Evolutionary conservation across 768 basidiomycete genomes (phyloP).

Genomic region (Amanita phalloides): DNA sequence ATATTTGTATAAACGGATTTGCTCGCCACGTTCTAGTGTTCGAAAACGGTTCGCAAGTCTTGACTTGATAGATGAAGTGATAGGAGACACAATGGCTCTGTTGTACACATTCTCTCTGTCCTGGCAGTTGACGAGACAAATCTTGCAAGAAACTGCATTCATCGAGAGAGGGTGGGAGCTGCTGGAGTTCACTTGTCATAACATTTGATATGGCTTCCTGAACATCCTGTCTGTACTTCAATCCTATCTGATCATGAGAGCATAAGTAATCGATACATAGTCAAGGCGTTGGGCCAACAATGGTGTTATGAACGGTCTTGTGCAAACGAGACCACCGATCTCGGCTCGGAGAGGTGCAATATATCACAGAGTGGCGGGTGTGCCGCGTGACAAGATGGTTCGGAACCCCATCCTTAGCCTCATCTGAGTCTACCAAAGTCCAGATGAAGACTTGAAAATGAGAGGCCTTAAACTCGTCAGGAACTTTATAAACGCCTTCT

Average conservation of each 20-base stretch:
- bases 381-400: conserved; percentile 5
- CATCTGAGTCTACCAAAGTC: conserved; percentile 12
- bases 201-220: background rate
- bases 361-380: conserved; percentile 9
- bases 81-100: conserved; percentile 7
- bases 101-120: conserved; percentile 7
- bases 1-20: conserved; percentile 10
- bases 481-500: conserved; percentile 11
- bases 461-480: conserved; percentile 4
- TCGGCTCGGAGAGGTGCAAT: too few relatives aligned
- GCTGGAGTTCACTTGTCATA: conserved; percentile 1
- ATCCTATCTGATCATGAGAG: too few relatives aligned
- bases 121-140: conserved; percentile 12
- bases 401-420: conserved; percentile 9
- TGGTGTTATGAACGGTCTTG: conserved; percentile 8
- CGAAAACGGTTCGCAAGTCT: conserved; percentile 11
- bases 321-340: conserved; percentile 12
- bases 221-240: too few relatives aligned
- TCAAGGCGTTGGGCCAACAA: too few relatives aligned
- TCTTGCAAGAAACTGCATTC: conserved; percentile 10
- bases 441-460: conserved; percentile 9
- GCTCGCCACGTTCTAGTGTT: too few relatives aligned
- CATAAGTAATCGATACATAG: too few relatives aligned
- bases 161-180: conserved; percentile 7
- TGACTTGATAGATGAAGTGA: conserved; percentile 8